These are phyloP conservation scores for Sequoia sempervirens DNA, from an alignment of 75 land plant species.

Conservation along the genomic window DNA sequence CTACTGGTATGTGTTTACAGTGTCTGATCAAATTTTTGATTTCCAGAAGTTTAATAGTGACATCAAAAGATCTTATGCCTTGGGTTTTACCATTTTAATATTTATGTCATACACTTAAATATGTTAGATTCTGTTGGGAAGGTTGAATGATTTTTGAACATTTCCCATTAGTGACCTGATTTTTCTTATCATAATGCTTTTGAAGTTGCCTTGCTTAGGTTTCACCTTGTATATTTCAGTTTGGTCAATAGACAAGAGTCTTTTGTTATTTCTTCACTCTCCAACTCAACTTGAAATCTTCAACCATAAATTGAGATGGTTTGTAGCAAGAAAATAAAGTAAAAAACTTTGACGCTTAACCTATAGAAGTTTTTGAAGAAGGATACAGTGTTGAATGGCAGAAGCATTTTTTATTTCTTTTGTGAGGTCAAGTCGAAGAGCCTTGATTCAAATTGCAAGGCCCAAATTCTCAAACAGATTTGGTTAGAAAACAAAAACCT, in stretches of 20 bases:
- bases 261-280: not conserved
- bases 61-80: not conserved
- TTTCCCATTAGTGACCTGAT: not conserved
- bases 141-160: not conserved
- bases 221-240: conserved; percentile 7
- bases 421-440: not conserved
- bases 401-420: not conserved
- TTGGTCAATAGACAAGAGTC: not conserved
- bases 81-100: not conserved
- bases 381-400: not conserved
- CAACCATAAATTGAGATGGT: not conserved
- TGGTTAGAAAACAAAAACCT: not conserved
- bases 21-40: not conserved
- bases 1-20: not conserved
- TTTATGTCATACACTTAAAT: not conserved
- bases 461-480: not conserved
- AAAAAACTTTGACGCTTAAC: not conserved
- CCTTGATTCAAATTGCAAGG: not conserved
- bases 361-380: not conserved
- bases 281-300: not conserved
- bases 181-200: conserved; percentile 10
- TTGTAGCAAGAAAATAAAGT: not conserved
- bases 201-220: conserved; percentile 8
- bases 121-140: not conserved
- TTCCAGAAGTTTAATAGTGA: not conserved